Base-by-base conservation (phyloP, 108 stramenopile genomes). In the Pelagomonas calceolata region DNA sequence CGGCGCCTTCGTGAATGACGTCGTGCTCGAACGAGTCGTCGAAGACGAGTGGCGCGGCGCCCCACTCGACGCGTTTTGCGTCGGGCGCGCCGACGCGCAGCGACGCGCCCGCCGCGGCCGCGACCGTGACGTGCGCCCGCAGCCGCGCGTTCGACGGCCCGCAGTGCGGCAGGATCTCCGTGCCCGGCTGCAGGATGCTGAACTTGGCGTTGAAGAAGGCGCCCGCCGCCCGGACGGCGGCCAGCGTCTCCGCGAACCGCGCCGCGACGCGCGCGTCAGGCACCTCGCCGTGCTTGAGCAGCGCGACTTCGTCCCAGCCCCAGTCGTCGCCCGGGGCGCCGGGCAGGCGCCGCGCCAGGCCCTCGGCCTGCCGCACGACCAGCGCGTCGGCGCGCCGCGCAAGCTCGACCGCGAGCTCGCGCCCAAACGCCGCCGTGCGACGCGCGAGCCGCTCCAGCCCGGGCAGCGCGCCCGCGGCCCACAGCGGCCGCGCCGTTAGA, bases 1-100 rank as follows among this genome's bases (percentile, higher is more conserved):
- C 51, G 26, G 14, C 51, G 51, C 51, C 51, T 17, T 1, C 51
- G 51, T 60, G 51, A 26, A 60, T 12, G 51, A 60, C 51, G 21
- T 60, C 51, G 51, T 60, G 51, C 26, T 60, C 51, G 51, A 60
- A 60, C 21, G 51, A 60, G 51, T 60, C 51, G 51, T 60, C 51
- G 51, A 60, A 12, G 51, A 60, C 51, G 51, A 60, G 51, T n/a
- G n/a, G n/a, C 21, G 51, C 51, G 21, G 18, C 51, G 51, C 26
- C 51, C 51, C 51, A 60, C 7, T 4, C 3, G 7, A 16, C 21
- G n/a, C n/a, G n/a, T n/a, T n/a, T n/a, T n/a, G n/a, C n/a, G n/a
- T n/a, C n/a, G 21, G 51, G 51, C 7, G 51, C 51, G 51, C 51
- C 51, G 21, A 60, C 51, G 51, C 51, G 51, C 21, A 60, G 3